Base-by-base conservation (phyloP, 129 eudicot species). In the Dittrichia graveolens region DNA sequence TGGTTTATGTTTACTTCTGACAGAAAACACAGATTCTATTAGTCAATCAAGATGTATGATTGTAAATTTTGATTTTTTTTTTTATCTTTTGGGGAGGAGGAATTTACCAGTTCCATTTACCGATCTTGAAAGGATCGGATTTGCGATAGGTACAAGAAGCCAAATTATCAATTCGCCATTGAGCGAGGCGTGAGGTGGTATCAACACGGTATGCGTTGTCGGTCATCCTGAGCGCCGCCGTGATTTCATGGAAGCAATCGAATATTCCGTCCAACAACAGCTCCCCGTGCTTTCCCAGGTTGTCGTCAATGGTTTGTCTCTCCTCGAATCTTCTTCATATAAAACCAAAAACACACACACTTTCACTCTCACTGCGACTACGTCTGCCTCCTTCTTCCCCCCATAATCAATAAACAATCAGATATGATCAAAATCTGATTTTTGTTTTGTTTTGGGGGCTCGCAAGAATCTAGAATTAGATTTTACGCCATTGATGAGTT, bases 61-160 rank as follows among this genome's bases (percentile, higher is more conserved):
- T 52, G 19, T 14, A 56, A 19, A 56, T 31, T 31, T 39, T 8
- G 31, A 3, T 11, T 8, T 34, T 58, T 8, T 6, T 6, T 12
- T 18, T 43, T 54, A 39, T 31, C 0, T 4, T 8, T n/a, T 6
- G 10, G 15, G 39, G 5, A 11, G 16, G 53, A 49, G 11, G n/a
- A 6, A 66, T 77, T 39, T 35, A 94, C 97, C 98, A 94, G 73
- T 90, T 94, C 96, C 96, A 94, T 48, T 80, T 85, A 10, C 97
- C 98, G 83, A 94, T 87, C 85, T 82, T 87, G 81, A 94, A 94
- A 84, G 97, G 96, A 86, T 94, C 98, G 35, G 98, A 94, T 76
- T 91, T 91, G 5, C 98, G 82, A 61, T 90, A 90, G 14, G 95
- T 82, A 61, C 88, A 94, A 5, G 96, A 87, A 56, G 96, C 85